Base-by-base conservation (phyloP, 306 rosid genomes). In the Canavalia gladiata region DNA sequence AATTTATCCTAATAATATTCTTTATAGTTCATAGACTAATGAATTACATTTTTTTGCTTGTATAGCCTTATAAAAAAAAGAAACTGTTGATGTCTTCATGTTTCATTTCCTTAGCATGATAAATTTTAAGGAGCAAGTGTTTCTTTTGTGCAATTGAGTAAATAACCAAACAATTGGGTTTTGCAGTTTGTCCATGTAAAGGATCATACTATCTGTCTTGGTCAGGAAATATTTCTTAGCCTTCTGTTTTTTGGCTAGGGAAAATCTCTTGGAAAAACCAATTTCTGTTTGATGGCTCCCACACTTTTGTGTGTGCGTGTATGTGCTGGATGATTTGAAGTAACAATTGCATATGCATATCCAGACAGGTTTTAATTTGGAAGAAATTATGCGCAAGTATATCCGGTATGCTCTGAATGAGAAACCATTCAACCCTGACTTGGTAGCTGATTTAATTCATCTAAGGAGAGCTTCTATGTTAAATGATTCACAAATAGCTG, bases 311-410 rank as follows among this genome's bases (percentile, higher is more conserved):
- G 68, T 74, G 79, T 12, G 39, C 56, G 66, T 13, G 8, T 6
- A 4, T 11, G 43, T 35, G 30, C 28, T 42, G 34, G 63, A 59
- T 54, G 51, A 72, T 46, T 80, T 74, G 30, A 72, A 62, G 71
- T 84, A 76, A 83, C 86, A 67, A 51, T 68, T 77, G 54, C 74
- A 74, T 46, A 82, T 78, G 79, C 67, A 34, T 84, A 47, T 90
- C 81, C 95, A 95, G 99, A 88, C 97, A 87, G 99, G 86, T 88
- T 95, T 93, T 80, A 77, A 83, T 60, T 72, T 83, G 79, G 90
- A 88, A 42, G 93, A 87, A 81, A 89, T 95, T 82, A 80, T 95
- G 91, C 97, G 97, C 64, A 95, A 95, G 92, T 93, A 95, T 78
- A 90, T 95, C 75, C 92, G 95, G 0, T 93, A 87, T 89, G 87